phyloP scores from a whole-genome alignment of 2,329 filamentous ascomycete genomes.

The Ophiostoma perfectum region DNA sequence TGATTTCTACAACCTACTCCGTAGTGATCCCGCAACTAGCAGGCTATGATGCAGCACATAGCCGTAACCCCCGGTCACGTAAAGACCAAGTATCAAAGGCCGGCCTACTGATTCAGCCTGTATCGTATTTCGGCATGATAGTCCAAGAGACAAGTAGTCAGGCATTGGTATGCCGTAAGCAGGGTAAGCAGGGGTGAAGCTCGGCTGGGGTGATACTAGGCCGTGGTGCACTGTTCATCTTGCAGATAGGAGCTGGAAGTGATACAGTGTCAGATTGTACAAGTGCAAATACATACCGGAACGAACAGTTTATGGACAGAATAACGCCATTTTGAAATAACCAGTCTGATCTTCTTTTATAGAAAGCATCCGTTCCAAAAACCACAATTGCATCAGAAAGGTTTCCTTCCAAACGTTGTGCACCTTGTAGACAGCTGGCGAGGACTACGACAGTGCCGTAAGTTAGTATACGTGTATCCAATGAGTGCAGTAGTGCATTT shows the following conservation, averaged over 20 bases:
- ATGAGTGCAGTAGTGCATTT: neutral
- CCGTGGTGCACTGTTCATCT: neutral
- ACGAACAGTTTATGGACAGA: too few relatives aligned
- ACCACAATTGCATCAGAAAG: too few relatives aligned
- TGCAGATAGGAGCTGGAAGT: neutral
- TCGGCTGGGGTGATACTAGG: neutral
- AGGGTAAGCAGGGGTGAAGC: neutral
- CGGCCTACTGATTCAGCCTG: too few relatives aligned
- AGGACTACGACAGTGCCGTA: neutral
- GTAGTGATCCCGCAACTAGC: too few relatives aligned
- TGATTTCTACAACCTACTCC: too few relatives aligned
- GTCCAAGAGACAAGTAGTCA: neutral
- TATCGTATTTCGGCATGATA: neutral
- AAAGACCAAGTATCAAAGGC: too few relatives aligned
- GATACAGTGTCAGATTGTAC: neutral
- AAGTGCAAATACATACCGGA: neutral
- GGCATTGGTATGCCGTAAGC: neutral
- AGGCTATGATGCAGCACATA: too few relatives aligned
- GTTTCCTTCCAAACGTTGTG: too few relatives aligned
- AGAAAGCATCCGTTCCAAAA: too few relatives aligned
- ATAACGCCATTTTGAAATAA: too few relatives aligned
- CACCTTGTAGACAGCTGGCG: neutral
- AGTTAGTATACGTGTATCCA: neutral
- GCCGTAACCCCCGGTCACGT: too few relatives aligned
- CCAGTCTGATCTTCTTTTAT: too few relatives aligned